Evolutionary conservation across 73 alveolate species (phyloP).

Genomic region (Tetrahymena thermophila): DNA sequence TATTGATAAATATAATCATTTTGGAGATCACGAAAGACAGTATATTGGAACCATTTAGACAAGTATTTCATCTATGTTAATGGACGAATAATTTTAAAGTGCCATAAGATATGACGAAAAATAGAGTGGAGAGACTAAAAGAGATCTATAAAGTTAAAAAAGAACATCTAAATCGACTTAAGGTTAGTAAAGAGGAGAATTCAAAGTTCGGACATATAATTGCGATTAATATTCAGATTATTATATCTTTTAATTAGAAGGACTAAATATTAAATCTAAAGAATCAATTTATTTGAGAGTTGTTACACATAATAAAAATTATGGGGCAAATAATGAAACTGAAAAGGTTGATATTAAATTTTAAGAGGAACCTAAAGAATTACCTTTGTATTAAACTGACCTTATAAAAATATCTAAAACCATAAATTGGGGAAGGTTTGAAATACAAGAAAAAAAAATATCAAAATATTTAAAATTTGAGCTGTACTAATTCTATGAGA

Average conservation of each 20-base stretch:
- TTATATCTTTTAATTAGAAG: not conserved
- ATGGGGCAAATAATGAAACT: not conserved
- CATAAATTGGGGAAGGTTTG: not conserved
- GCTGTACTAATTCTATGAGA: not conserved
- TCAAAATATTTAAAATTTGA: not conserved
- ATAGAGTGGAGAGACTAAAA: not conserved
- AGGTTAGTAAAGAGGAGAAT: not conserved
- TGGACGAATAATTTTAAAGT: not conserved
- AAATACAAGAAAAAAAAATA: not conserved
- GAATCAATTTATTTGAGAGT: not conserved
- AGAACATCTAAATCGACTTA: not conserved
- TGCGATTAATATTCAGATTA: not conserved
- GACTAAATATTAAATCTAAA: not conserved
- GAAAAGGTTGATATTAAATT: not conserved
- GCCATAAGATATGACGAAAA: not conserved
- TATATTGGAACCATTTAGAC: not conserved
- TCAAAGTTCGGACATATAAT: not conserved
- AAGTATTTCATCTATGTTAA: not conserved
- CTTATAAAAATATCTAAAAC: not conserved
- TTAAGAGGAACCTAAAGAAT: not conserved
- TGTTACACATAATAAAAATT: not conserved
- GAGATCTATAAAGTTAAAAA: not conserved
- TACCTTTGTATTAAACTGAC: not conserved
- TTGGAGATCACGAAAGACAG: not conserved
- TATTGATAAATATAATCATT: not conserved